Base-by-base conservation (phyloP, 345 rosid genomes). In the Hibiscus trionum region DNA sequence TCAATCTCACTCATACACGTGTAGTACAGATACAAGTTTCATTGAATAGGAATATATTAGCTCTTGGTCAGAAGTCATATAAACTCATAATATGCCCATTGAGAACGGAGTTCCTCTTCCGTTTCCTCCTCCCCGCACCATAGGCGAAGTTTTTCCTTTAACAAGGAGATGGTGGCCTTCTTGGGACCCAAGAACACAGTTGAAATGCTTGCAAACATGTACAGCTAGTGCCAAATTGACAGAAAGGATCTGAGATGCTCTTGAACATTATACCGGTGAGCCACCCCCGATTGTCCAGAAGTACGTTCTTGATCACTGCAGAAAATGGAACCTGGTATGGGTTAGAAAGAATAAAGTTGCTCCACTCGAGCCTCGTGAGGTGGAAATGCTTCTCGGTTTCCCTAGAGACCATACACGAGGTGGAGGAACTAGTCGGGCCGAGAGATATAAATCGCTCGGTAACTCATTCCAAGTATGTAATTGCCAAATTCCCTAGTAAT, bases 301-400 rank as follows among this genome's bases (percentile, higher is more conserved):
- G 67, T 86, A 14, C 42, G 92, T 95, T 24, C 73, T 92, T 5
- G 82, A 92, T 3, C 82, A 92, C 53, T 88, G 97, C 77, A 80
- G 87, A n/a, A 95, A 79, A 72, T 95, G 99, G 99, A 95, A 95
- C 56, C 80, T 95, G 4, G 96, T 95, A 0, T 95, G 97, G 99
- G 97, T 95, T 58, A 97, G 99, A 21, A 81, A 83, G 78, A 89
- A 92, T 69, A 95, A 90, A 76, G 77, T 86, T 7, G 99, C 99
- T 12, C 92, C 97, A 12, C 91, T 95, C 11, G 97, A 92, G 65
- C 86, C 93, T 10, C 97, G 92, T 74, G 99, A 95, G 61, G 90
- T 89, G 19, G 99, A 95, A 74, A 84, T 85, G 88, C 92, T 95
- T 69, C 62, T 95, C 42, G 97, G 99, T 0, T 95, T 92, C 74